Percentiles rank a stretch among this genome's conserved stretches.
phyloP scores from a whole-genome alignment of 192 early-diverging fungal genomes.

The Gonapodya sp. region DNA sequence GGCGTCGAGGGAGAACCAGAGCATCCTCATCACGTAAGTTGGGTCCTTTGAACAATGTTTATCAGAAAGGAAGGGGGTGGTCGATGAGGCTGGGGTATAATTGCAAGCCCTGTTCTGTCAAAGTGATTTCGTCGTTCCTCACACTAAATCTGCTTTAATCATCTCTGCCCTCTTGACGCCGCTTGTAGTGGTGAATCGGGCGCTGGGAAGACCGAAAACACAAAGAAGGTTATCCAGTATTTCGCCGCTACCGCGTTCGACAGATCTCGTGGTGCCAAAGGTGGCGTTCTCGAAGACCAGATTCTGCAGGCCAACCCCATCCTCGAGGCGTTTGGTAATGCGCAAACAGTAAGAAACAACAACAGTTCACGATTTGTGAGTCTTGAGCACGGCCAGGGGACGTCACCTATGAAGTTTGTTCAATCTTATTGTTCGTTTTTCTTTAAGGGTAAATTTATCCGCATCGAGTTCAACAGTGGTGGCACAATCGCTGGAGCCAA shows the following conservation, averaged over 20 bases:
- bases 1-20: constrained; percentile 86
- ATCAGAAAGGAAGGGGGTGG: not conserved
- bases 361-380: constrained; percentile 95
- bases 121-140: not conserved
- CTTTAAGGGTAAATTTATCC: constrained; percentile 85
- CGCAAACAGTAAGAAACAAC: constrained; percentile 96
- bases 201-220: constrained; percentile 99
- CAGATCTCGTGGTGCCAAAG: constrained; percentile 18
- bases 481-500: constrained; percentile 90
- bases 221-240: constrained; percentile 98
- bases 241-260: constrained; percentile 80
- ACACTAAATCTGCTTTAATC: not conserved
- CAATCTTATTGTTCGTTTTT: too few relatives aligned
- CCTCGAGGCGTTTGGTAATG: constrained; percentile 96
- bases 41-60: not conserved
- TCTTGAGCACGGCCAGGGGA: not conserved
- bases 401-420: constrained; percentile 5
- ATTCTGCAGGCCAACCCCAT: constrained; percentile 96
- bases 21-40: constrained; percentile 87
- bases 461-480: constrained; percentile 85
- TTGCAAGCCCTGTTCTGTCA: not conserved
- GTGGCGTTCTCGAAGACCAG: constrained; percentile 71
- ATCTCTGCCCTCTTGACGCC: not conserved
- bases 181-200: constrained; percentile 96
- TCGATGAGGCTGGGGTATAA: too few relatives aligned